Conservation (phyloP, 305 asterid species). For the Fraxinus platypoda region DNA sequence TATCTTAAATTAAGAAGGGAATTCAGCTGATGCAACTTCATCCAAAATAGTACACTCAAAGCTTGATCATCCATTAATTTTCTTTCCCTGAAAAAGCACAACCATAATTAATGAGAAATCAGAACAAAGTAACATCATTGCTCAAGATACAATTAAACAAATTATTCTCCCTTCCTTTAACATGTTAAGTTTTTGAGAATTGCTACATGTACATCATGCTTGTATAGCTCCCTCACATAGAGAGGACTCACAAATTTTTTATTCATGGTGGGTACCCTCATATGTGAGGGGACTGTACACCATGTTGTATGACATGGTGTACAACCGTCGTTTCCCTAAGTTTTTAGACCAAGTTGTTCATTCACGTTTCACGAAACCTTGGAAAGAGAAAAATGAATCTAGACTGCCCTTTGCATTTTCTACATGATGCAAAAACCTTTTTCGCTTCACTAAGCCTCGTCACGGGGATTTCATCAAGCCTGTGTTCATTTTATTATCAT, state of each 20-base stretch:
- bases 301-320: no score
- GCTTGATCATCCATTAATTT: conserved; percentile 20
- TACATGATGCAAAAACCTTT: neutral
- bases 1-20: neutral
- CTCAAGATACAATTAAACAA: neutral
- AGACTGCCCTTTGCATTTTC: neutral
- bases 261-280: no score
- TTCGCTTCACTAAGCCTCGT: neutral
- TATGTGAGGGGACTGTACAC: no score
- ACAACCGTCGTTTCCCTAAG: no score
- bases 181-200: neutral
- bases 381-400: neutral
- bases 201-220: no score
- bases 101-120: neutral
- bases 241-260: no score
- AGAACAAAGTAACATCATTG: neutral
- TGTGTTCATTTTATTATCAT: neutral
- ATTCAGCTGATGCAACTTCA: neutral
- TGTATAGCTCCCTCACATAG: no score
- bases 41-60: neutral
- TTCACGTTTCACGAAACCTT: neutral
- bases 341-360: neutral
- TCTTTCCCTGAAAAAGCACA: conserved; percentile 29
- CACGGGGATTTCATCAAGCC: neutral
- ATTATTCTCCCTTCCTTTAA: neutral